phyloP scores from a whole-genome alignment of 495 filamentous ascomycete genomes.

The Rostrohypoxylon terebratum region DNA sequence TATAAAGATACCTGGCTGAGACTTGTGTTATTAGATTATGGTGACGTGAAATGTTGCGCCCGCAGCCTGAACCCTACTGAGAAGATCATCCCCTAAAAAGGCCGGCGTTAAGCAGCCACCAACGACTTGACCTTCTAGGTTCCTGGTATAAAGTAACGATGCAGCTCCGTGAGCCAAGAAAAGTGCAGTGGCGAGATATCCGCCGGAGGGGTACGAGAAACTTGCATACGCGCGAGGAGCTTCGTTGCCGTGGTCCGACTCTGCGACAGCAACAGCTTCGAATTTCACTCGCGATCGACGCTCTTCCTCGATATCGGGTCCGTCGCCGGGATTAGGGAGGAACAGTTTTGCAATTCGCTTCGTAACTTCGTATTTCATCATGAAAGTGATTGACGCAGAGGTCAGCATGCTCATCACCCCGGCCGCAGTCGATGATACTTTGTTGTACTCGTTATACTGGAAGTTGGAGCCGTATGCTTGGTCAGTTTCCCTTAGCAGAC shows the following conservation, averaged over 20 bases:
- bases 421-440: slow-evolving; percentile 18
- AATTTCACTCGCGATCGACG: slow-evolving; percentile 26
- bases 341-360: slow-evolving; percentile 12
- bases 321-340: slow-evolving; percentile 28
- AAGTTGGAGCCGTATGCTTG: slow-evolving; percentile 31
- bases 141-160: slow-evolving; percentile 34
- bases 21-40: slow-evolving; percentile 5
- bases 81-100: slow-evolving; percentile 32
- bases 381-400: neutral
- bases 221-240: slow-evolving; percentile 30
- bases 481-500: slow-evolving; percentile 23
- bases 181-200: slow-evolving; percentile 25
- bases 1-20: neutral
- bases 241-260: neutral
- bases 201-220: slow-evolving; percentile 36
- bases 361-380: neutral
- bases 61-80: slow-evolving; percentile 21
- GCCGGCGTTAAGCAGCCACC: slow-evolving; percentile 41
- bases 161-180: slow-evolving; percentile 32
- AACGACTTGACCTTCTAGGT: neutral
- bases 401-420: slow-evolving; percentile 20
- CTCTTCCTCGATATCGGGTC: slow-evolving; percentile 35
- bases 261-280: slow-evolving; percentile 37
- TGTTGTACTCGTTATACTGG: slow-evolving; percentile 36
- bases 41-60: slow-evolving; percentile 24